Evolutionary conservation across 768 basidiomycete genomes (phyloP).

Genomic region (Clathrus columnatus): DNA sequence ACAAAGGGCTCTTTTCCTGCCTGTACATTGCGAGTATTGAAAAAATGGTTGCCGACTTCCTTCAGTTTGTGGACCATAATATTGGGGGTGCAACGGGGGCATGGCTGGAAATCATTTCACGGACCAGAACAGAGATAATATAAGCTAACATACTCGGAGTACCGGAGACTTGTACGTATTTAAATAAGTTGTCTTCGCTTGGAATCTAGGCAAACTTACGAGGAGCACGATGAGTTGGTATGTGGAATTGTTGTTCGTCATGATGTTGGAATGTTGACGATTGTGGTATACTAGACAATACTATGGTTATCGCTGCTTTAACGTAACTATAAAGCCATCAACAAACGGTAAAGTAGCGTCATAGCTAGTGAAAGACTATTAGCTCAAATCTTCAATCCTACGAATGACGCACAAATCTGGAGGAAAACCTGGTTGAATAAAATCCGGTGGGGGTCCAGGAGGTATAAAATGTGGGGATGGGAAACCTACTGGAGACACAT

Average conservation of each 20-base stretch:
- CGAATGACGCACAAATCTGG: not conserved
- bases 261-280: not conserved
- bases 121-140: not conserved
- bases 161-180: too few relatives aligned
- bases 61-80: conserved; percentile 53
- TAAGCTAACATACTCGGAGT: conserved; percentile 1
- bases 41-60: conserved; percentile 54
- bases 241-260: not conserved
- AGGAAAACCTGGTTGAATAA: conserved; percentile 4
- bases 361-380: not conserved
- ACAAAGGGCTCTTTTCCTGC: conserved; percentile 25
- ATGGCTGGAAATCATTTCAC: not conserved
- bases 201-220: not conserved
- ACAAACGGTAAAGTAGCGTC: not conserved
- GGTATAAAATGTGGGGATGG: too few relatives aligned
- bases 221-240: not conserved
- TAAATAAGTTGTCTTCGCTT: too few relatives aligned
- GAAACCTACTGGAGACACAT: too few relatives aligned
- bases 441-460: conserved; percentile 1
- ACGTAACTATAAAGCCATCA: not conserved
- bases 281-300: not conserved
- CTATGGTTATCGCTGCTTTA: not conserved
- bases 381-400: not conserved
- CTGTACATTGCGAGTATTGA: conserved; percentile 84
- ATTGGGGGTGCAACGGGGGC: conserved; percentile 50